Evolutionary conservation across 2,329 filamentous ascomycete species (phyloP), one percentile per base, ranked within the genome.

Genomic region (Pestalotiopsis sp.): DNA sequence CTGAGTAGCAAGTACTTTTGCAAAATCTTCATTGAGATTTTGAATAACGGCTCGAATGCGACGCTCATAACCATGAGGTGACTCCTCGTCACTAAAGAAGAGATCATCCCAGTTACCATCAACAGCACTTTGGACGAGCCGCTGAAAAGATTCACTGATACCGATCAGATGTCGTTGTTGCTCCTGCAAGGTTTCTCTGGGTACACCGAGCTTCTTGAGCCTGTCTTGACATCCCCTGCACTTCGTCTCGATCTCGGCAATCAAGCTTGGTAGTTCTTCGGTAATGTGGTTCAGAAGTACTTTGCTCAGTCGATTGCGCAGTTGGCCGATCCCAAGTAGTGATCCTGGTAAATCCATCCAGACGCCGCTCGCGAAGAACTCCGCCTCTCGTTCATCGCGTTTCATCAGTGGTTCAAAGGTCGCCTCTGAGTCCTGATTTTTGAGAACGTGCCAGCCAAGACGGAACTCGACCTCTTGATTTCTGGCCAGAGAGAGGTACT

Each of bases 371-470:
- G 67, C 69, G 25, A 74, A 72, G 68, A 73, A 72, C 3, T 66
- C 67, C 1, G 39, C 38, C 55, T 74, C 71, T 6, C 4, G 14
- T n/a, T 17, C 20, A 58, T 72, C 66, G 14, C 64, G 69, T 27
- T 69, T 23, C 4, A 13, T 58, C 13, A 69, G 70, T 0, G 71
- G 69, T 11, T 36, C 65, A 9, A 67, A 58, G 12, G 64, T 57
- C 5, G 60, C 66, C 36, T 68, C 70, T n/a, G 69, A 74, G 31
- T 69, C 66, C 25, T 66, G 76, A 70, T 86, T 87, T 36, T 78
- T 78, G 12, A 88, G 72, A 0, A 86, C 81, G 68, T 87, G 85
- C 84, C 85, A 88, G 0, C 86, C 85, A 0, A 87, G 81, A 0
- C 79, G 75, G 20, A 88, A 81, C 4, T 80, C 70, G 0, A 85